Evolutionary conservation across 1,284 basidiomycete species (phyloP).

Genomic region (Sparassis latifolia): DNA sequence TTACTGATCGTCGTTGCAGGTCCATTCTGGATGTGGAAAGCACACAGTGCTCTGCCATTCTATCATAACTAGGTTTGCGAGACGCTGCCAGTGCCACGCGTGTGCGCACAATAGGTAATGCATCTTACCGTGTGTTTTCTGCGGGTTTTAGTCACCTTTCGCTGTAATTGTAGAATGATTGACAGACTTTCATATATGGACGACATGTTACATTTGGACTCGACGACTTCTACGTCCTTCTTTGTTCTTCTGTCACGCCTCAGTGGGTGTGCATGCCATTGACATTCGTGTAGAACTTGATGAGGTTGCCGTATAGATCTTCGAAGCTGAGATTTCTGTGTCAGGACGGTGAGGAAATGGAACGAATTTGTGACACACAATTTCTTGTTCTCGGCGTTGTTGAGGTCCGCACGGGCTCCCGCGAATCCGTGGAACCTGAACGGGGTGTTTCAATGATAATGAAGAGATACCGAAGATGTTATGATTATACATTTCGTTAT

Average conservation of each 20-base stretch:
- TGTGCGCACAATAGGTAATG: too few species aligned
- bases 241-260: not conserved
- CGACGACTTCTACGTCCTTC: too few species aligned
- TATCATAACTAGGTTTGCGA: too few species aligned
- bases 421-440: slow-evolving; percentile 67
- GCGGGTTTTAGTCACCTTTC: too few species aligned
- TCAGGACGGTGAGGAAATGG: slow-evolving; percentile 5
- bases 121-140: too few species aligned
- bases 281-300: slow-evolving; percentile 40
- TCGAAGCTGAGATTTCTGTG: slow-evolving; percentile 35
- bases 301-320: slow-evolving; percentile 53
- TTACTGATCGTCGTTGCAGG: slow-evolving; percentile 21
- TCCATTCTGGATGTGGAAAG: slow-evolving; percentile 62
- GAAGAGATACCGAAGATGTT: too few species aligned
- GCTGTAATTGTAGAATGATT: too few species aligned
- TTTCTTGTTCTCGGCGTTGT: slow-evolving; percentile 56
- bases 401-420: slow-evolving; percentile 61
- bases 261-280: slow-evolving; percentile 9
- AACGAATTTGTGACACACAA: slow-evolving; percentile 35
- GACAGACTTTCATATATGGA: too few species aligned
- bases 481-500: slow-evolving; percentile 37
- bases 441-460: too few species aligned
- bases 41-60: slow-evolving; percentile 18
- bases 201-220: too few species aligned
- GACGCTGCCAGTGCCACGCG: too few species aligned